Percentiles rank a stretch among this genome's conserved stretches.
phyloP scores from a whole-genome alignment of 495 filamentous ascomycete species.

The Xylaria acuta region DNA sequence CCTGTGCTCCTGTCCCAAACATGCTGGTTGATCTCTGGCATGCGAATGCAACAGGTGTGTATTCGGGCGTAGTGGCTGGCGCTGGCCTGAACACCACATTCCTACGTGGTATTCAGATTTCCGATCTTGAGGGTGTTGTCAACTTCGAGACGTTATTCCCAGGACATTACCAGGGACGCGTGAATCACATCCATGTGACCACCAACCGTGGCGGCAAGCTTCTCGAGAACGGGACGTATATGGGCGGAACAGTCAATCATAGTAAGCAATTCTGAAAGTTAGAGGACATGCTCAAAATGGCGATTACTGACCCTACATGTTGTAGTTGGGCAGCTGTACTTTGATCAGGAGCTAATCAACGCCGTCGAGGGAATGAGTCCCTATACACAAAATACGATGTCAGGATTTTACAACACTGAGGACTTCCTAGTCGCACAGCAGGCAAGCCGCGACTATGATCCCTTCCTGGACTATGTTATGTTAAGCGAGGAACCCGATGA shows the following conservation, averaged over 20 bases:
- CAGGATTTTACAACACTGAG: slow-evolving; percentile 49
- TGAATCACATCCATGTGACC: slow-evolving; percentile 46
- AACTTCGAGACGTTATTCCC: slow-evolving; percentile 61
- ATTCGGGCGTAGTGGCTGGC: slow-evolving; percentile 51
- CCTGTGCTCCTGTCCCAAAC: slow-evolving; percentile 55
- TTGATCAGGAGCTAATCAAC: slow-evolving; percentile 55
- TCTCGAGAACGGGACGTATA: slow-evolving; percentile 51
- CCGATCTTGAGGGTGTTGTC: slow-evolving; percentile 56
- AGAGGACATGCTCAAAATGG: background rate
- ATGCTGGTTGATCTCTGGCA: slow-evolving; percentile 61
- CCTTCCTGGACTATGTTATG: slow-evolving; percentile 48
- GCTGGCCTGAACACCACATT: slow-evolving; percentile 50
- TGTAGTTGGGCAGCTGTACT: slow-evolving; percentile 60
- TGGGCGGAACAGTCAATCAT: slow-evolving; percentile 51
- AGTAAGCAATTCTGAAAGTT: slow-evolving; percentile 42
- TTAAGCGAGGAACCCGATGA: slow-evolving; percentile 55
- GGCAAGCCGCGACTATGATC: slow-evolving; percentile 45
- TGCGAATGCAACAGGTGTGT: slow-evolving; percentile 60
- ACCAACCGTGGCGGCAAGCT: slow-evolving; percentile 50
- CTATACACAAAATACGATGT: slow-evolving; percentile 57
- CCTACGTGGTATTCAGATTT: slow-evolving; percentile 57
- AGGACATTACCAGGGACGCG: slow-evolving; percentile 57
- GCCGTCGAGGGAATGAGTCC: slow-evolving; percentile 58
- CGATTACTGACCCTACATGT: background rate
- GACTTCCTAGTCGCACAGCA: slow-evolving; percentile 43